Evolutionary conservation across 345 rosid species (phyloP).

Genomic region (sweet orange (Citrus sinensis)): DNA sequence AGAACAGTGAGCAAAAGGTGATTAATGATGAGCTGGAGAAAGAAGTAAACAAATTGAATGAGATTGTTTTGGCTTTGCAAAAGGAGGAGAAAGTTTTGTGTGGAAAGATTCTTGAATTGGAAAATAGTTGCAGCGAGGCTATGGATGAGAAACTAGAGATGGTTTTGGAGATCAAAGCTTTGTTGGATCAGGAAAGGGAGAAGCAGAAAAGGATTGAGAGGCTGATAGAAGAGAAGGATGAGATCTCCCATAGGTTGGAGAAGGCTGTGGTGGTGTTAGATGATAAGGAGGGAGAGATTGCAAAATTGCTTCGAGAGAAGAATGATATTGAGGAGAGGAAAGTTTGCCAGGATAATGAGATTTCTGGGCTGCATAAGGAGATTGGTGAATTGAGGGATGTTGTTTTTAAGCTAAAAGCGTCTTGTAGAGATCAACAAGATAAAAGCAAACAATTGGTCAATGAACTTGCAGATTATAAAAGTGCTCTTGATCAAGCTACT

Average conservation of each 20-base stretch:
- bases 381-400: constrained; percentile 30
- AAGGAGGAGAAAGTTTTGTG: constrained; percentile 40
- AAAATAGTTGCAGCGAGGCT: constrained; percentile 38
- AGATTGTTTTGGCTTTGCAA: constrained; percentile 21
- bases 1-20: constrained; percentile 17
- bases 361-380: constrained; percentile 36
- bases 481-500: constrained; percentile 24
- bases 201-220: constrained; percentile 33
- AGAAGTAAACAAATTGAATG: constrained; percentile 25
- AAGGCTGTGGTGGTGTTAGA: constrained; percentile 13
- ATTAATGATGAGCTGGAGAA: constrained; percentile 40
- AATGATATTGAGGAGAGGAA: constrained; percentile 40
- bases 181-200: constrained; percentile 34
- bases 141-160: constrained; percentile 34
- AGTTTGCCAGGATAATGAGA: constrained; percentile 35
- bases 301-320: constrained; percentile 38
- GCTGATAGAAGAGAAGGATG: constrained; percentile 29
- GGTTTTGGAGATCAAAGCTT: constrained; percentile 33
- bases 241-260: constrained; percentile 20
- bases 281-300: constrained; percentile 32
- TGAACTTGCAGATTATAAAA: constrained; percentile 28
- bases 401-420: constrained; percentile 27
- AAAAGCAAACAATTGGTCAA: constrained; percentile 29
- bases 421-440: constrained; percentile 24
- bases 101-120: constrained; percentile 34